Evolutionary conservation across 345 rosid species (phyloP), one percentile per base, ranked within the genome.

Genomic region (Eucalyptus regnans): DNA sequence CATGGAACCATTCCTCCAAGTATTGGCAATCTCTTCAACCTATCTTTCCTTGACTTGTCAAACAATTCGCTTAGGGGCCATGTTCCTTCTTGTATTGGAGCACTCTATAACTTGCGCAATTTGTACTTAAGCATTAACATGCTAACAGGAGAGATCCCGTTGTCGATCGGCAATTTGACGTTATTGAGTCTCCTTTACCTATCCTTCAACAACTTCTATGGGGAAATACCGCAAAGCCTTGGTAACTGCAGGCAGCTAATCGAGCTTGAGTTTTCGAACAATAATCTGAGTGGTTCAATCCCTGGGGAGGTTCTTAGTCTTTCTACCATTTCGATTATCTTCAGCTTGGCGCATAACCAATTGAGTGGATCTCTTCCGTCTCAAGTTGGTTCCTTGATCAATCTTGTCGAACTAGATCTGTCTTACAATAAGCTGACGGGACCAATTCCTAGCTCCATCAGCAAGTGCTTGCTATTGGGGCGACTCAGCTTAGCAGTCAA

Each of bases 401-500:
- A 91, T 83, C 62, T 94, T 9, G 87, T 51, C 0, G 9, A 9
- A 48, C 20, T 93, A 5, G 86, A 60, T 29, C 5, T 91, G 8
- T n/a, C 89, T 10, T 81, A 88, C 7, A 94, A 94, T 43, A 85
- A 27, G 15, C 50, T 94, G 50, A 91, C 89, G 1, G 93, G 95
- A 17, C 90, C 86, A 87, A 92, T 93, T 86, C 93, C 95, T 1
- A 2, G 9, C 16, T 64, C 62, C 43, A 85, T 93, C 5, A 90
- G 90, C 15, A 64, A 71, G 54, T 93, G 93, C 66, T 37, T 33
- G 37, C 56, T 7, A 33, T 68, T 93, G 62, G 87, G 50, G 9
- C 18, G 7, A 12, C 87, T 93, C 10, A 4, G 8, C 22, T 7
- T 94, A 91, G 66, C 66, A 10, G 31, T 60, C 66, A 60, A 60